Conservation (phyloP, 2,329 filamentous ascomycete genomes). For the Calycina marina region DNA sequence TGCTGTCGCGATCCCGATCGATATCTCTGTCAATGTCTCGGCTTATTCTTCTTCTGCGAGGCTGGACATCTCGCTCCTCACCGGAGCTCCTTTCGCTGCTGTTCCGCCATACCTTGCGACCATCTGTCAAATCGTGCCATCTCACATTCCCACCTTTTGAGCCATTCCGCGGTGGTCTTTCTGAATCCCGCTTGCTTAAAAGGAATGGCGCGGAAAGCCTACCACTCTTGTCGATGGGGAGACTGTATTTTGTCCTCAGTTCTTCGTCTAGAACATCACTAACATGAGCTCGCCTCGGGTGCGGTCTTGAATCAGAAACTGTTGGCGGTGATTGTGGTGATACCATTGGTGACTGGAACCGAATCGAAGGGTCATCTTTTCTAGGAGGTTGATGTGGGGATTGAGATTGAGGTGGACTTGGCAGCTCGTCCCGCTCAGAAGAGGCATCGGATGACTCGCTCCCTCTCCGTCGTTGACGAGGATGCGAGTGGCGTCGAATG, state of each 20-base stretch:
- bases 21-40: constrained; percentile 9
- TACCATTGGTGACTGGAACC: constrained; percentile 1
- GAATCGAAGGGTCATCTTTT: not conserved
- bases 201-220: constrained; percentile 20
- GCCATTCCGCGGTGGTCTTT: constrained; percentile 15
- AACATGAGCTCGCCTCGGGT: constrained; percentile 10
- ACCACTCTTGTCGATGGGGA: constrained; percentile 18
- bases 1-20: constrained; percentile 4
- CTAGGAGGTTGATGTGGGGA: constrained; percentile 4
- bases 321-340: constrained; percentile 3
- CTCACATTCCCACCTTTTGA: constrained; percentile 8
- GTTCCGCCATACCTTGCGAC: constrained; percentile 7
- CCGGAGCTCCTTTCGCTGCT: constrained; percentile 9
- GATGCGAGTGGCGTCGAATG: constrained; percentile 34
- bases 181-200: constrained; percentile 26
- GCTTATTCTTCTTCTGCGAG: constrained; percentile 4
- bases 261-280: constrained; percentile 15
- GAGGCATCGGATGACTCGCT: constrained; percentile 14
- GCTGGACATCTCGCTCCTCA: constrained; percentile 1
- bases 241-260: constrained; percentile 11
- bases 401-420: constrained; percentile 3
- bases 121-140: constrained; percentile 13
- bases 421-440: constrained; percentile 9
- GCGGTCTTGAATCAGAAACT: constrained; percentile 7
- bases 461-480: constrained; percentile 20